Base-by-base conservation (phyloP, 208 protist genomes). In the Porcisia hertigi region DNA sequence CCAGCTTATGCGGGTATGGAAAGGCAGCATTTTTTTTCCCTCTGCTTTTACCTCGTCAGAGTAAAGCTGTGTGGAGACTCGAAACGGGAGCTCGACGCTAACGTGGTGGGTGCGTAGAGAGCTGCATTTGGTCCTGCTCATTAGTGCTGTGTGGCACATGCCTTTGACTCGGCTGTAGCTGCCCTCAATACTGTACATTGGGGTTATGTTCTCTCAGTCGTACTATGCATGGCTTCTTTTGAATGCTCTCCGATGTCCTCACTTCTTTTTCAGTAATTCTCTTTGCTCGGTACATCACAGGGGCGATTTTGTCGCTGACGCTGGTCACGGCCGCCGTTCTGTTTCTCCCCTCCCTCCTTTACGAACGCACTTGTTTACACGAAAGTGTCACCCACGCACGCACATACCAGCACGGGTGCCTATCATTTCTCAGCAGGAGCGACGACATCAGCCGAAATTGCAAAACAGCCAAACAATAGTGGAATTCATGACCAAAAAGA, bases 401-500 rank as follows among this genome's bases (percentile, higher is more conserved):
- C 11, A 54, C 7, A 69, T 54, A 70, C 43, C 34, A 36, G 36
- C 59, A 65, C 59, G 8, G 59, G 3, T 43, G 36, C 59, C 43
- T 45, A 43, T 64, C 3, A n/a, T 65, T 18, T 39, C 6, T 43
- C 12, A 25, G 43, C 59, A n/a, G 59, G 59, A 14, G 36, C 18
- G n/a, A 39, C 59, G n/a, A 14, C 59, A 65, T 65, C 36, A 45
- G 36, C 34, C 36, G 34, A 43, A 39, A n/a, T 65, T 14, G 59
- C 18, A 41, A n/a, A 65, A n/a, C 34, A 65, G n/a, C 34, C 1
- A 23, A 65, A n/a, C 43, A 43, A 36, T 20, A 39, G 30, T 43
- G 36, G 59, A n/a, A 43, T 73, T 41, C 20, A 82, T 86, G 82
- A 25, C 76, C 30, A 84, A 84, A 55, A 83, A 78, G 69, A 76